phyloP scores from a whole-genome alignment of 805 yeast species.

The Hanseniaspora nectarophila region DNA sequence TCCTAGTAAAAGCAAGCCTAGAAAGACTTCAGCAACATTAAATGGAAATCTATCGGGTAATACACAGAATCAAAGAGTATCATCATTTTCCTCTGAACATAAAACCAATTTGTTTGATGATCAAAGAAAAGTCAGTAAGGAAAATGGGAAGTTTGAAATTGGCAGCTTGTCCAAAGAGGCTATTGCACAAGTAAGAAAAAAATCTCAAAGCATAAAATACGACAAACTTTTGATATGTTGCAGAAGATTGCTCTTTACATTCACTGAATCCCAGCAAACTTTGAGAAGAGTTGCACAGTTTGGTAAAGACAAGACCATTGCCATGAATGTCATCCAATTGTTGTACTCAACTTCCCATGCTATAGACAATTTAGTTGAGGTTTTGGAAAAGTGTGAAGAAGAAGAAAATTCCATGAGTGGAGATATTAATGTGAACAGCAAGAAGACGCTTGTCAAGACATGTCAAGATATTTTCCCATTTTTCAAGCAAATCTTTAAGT shows the following conservation, averaged over 20 bases:
- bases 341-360: constrained; percentile 42
- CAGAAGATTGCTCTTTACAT: constrained; percentile 50
- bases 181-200: constrained; percentile 6
- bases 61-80: neutral
- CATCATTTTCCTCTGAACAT: constrained; percentile 13
- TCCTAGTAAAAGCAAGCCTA: neutral
- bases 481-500: constrained; percentile 41
- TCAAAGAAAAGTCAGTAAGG: constrained; percentile 4
- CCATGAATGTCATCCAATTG: constrained; percentile 42
- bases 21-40: too few species aligned
- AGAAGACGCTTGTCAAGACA: constrained; percentile 30
- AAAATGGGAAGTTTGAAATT: neutral
- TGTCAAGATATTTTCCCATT: constrained; percentile 33
- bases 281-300: constrained; percentile 46
- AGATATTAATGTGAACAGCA: constrained; percentile 23
- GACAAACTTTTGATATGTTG: constrained; percentile 31
- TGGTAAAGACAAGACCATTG: constrained; percentile 43
- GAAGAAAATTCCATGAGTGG: constrained; percentile 22
- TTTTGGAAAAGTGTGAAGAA: constrained; percentile 41
- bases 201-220: constrained; percentile 17
- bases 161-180: constrained; percentile 1
- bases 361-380: constrained; percentile 46
- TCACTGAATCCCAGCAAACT: constrained; percentile 53
- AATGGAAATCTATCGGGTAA: too few species aligned
- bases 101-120: constrained; percentile 6